Conservation (phyloP, 306 rosid species). For the Herpetospermum pedunculosum region DNA sequence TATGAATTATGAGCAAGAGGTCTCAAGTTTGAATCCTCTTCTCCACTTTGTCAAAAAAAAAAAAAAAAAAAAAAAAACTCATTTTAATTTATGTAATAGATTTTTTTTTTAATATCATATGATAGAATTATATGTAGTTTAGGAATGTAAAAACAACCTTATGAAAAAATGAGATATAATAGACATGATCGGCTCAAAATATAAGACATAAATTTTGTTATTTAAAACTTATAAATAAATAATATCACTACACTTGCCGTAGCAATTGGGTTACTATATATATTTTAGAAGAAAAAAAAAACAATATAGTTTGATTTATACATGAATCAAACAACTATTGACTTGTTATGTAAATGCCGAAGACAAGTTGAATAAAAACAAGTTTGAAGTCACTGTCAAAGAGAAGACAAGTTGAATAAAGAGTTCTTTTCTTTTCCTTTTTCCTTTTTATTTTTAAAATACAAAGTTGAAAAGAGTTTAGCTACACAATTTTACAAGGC, state of each 20-base stretch:
- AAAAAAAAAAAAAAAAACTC: too few species aligned
- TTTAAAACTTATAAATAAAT: too few species aligned
- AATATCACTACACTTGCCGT: background rate
- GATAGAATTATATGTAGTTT: too few species aligned
- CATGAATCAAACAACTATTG: background rate
- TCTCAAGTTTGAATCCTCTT: too few species aligned
- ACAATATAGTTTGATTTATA: background rate
- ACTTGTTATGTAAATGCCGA: background rate
- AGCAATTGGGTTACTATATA: background rate
- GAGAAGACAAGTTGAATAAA: background rate
- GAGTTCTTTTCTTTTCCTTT: background rate
- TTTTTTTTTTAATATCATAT: too few species aligned
- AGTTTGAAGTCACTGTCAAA: background rate
- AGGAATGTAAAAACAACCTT: too few species aligned
- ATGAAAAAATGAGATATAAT: too few species aligned
- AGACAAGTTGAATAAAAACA: background rate
- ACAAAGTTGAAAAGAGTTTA: background rate
- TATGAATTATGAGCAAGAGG: too few species aligned
- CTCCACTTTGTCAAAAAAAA: too few species aligned
- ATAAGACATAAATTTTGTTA: too few species aligned
- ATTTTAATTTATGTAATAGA: too few species aligned
- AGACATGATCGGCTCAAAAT: too few species aligned
- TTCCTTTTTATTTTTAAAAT: background rate
- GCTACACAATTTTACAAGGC: background rate
- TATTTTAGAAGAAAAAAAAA: background rate